Evolutionary conservation across 148 eudicot species (phyloP).

Genomic region (Beta vulgaris): DNA sequence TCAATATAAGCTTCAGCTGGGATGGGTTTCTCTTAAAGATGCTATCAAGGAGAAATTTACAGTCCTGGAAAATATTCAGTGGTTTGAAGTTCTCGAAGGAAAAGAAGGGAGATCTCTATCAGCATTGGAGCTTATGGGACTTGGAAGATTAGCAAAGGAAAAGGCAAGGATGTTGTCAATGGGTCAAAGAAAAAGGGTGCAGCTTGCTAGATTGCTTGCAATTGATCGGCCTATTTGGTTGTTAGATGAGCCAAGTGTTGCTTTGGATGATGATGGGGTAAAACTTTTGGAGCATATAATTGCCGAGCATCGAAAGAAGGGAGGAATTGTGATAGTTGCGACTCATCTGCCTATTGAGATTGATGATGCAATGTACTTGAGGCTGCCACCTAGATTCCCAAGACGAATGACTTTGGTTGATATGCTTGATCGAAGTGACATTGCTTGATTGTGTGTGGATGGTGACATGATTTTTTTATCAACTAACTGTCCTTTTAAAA

Average conservation of each 20-base stretch:
- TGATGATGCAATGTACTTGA: conserved; percentile 73
- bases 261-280: conserved; percentile 85
- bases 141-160: conserved; percentile 74
- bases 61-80: conserved; percentile 75
- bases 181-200: conserved; percentile 89
- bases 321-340: conserved; percentile 80
- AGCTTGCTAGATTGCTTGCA: conserved; percentile 82
- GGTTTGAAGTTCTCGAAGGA: conserved; percentile 93
- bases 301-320: conserved; percentile 81
- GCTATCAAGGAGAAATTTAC: conserved; percentile 76
- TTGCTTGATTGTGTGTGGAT: conserved; percentile 15
- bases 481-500: no score
- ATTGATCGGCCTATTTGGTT: conserved; percentile 93
- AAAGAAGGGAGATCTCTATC: conserved; percentile 75
- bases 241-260: conserved; percentile 94
- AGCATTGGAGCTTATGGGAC: conserved; percentile 83
- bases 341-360: conserved; percentile 84
- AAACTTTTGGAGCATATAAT: conserved; percentile 73
- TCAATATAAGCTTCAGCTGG: conserved; percentile 90
- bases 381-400: conserved; percentile 86
- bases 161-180: conserved; percentile 83
- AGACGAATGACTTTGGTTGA: conserved; percentile 72
- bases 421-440: conserved; percentile 39
- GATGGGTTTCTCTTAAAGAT: conserved; percentile 90
- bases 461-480: no score